A percentile compares a stretch with the other conserved stretches of the same genome.
Conservation (phyloP, 2,329 filamentous ascomycete genomes). For the Diaporthe sp. region DNA sequence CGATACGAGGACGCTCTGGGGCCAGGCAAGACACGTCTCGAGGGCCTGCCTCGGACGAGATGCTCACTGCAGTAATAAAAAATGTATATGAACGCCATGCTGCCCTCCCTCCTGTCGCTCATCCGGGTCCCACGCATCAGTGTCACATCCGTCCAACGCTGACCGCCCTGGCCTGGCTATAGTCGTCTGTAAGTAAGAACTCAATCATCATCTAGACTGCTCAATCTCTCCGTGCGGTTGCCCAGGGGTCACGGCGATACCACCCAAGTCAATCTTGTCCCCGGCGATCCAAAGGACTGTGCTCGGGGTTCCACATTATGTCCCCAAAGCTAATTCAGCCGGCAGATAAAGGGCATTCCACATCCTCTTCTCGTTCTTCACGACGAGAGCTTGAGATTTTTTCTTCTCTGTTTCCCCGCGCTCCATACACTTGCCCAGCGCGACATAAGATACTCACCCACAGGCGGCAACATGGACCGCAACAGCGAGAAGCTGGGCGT, state of each 20-base stretch:
- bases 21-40: not conserved
- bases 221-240: not conserved
- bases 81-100: constrained; percentile 5
- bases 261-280: constrained; percentile 12
- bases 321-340: constrained; percentile 10
- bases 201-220: not conserved
- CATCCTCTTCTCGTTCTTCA: not conserved
- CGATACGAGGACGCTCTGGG: not conserved
- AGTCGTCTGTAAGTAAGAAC: constrained; percentile 1
- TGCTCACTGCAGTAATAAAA: no score
- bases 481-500: constrained; percentile 47
- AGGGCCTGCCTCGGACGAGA: not conserved
- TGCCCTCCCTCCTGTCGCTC: not conserved
- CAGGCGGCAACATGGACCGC: constrained; percentile 45
- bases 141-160: constrained; percentile 1
- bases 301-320: constrained; percentile 1
- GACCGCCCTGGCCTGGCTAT: constrained; percentile 7
- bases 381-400: not conserved
- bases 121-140: not conserved
- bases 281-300: not conserved
- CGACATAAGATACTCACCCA: not conserved
- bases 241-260: not conserved
- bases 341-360: constrained; percentile 19
- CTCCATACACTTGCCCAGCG: not conserved
- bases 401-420: not conserved